Evolutionary conservation across 2,329 filamentous ascomycete genomes (phyloP).

Genomic region (Biscogniauxia marginata): DNA sequence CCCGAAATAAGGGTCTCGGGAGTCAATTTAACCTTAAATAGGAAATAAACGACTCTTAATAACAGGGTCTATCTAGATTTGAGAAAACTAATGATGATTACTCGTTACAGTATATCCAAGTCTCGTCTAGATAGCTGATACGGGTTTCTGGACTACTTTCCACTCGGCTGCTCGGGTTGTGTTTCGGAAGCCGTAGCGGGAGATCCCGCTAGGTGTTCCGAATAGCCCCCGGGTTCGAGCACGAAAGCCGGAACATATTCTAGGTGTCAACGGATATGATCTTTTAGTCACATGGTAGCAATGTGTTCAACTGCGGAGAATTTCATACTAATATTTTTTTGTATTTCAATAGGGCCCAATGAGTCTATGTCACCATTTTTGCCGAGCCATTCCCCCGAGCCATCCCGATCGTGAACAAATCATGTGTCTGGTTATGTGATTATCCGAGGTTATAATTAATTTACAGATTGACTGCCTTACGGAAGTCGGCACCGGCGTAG

Average conservation of each 20-base stretch:
- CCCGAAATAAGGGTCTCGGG: too few relatives aligned
- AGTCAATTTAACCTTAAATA: too few relatives aligned
- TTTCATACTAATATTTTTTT: slow-evolving; percentile 13
- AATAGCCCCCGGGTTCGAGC: neutral
- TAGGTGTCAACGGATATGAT: neutral
- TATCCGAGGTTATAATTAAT: slow-evolving; percentile 29
- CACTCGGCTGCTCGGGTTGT: neutral
- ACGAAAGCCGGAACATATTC: neutral
- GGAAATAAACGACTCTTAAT: too few relatives aligned
- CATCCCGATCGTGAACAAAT: slow-evolving; percentile 26
- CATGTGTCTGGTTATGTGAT: slow-evolving; percentile 14
- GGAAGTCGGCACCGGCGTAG: slow-evolving; percentile 92
- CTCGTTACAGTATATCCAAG: neutral
- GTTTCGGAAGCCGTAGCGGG: slow-evolving; percentile 4
- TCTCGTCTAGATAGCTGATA: neutral
- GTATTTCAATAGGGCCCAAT: slow-evolving; percentile 19
- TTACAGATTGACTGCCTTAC: slow-evolving; percentile 86
- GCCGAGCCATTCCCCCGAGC: slow-evolving; percentile 24
- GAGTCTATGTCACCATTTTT: slow-evolving; percentile 30
- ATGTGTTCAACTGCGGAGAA: neutral
- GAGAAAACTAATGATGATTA: too few relatives aligned
- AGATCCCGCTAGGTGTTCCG: slow-evolving; percentile 3
- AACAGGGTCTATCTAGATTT: too few relatives aligned
- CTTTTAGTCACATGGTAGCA: neutral
- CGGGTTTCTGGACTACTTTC: neutral